Conservation (phyloP, 164 flowering plant species). For the Euptelea pleiosperma region DNA sequence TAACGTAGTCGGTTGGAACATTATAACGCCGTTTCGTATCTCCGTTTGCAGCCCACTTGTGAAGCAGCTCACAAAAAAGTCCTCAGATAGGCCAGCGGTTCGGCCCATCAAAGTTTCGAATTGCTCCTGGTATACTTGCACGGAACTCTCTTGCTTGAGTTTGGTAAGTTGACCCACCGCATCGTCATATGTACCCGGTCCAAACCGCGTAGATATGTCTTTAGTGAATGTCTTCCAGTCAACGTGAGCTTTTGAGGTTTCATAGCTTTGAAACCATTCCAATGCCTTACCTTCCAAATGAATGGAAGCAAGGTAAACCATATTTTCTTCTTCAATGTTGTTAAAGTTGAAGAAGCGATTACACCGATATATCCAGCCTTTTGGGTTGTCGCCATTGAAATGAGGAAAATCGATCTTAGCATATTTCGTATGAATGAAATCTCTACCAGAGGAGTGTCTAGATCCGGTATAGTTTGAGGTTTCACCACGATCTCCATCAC, state of each 20-base stretch:
- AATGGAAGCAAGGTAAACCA: constrained; percentile 3
- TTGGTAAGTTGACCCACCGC: not conserved
- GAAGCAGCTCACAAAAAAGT: constrained; percentile 7
- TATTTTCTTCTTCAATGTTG: not conserved
- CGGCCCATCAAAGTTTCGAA: constrained; percentile 5
- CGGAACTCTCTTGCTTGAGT: not conserved
- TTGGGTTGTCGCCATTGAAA: too few species aligned
- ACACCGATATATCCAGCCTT: too few species aligned
- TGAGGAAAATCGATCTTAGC: too few species aligned
- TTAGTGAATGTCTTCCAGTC: not conserved
- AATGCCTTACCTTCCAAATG: not conserved
- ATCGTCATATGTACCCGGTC: not conserved
- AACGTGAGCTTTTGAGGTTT: too few species aligned
- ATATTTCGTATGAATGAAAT: too few species aligned
- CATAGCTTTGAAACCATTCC: not conserved
- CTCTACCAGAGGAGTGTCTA: not conserved
- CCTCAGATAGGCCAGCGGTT: not conserved
- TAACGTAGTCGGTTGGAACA: too few species aligned
- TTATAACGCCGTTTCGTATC: not conserved
- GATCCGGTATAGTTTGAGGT: not conserved
- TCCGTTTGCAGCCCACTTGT: constrained; percentile 2
- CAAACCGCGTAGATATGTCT: not conserved
- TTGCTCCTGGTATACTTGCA: constrained; percentile 2
- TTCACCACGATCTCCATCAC: not conserved
- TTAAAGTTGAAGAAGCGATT: not conserved